Conservation (phyloP, 257 asterid genomes). For the Solanum dulcamara region DNA sequence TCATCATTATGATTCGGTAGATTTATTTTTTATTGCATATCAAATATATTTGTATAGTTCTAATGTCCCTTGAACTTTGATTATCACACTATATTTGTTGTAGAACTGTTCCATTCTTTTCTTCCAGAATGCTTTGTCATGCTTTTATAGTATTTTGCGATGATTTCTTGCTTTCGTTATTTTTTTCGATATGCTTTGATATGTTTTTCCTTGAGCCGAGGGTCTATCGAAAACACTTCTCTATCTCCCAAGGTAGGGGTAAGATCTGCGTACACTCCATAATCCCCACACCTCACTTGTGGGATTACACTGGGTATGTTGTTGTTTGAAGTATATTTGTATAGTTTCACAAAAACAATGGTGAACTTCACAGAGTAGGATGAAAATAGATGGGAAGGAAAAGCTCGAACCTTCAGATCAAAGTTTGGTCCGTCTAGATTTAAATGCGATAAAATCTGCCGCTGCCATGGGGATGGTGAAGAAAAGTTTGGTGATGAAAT, state of each 20-base stretch:
- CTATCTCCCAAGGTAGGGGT: neutral
- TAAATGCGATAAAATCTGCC: constrained; percentile 35
- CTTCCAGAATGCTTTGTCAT: neutral
- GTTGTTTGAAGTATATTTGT: neutral
- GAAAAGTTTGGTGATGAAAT: constrained; percentile 57
- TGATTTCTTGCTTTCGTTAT: neutral
- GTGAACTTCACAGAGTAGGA: neutral
- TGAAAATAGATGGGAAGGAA: neutral
- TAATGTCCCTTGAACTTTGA: neutral
- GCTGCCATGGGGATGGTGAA: constrained; percentile 83
- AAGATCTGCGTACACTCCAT: neutral
- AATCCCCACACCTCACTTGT: neutral
- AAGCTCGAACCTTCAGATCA: constrained; percentile 56
- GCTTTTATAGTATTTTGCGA: neutral
- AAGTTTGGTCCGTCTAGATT: constrained; percentile 52
- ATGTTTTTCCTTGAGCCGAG: neutral
- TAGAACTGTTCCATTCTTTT: neutral
- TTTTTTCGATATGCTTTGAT: neutral
- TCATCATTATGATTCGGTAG: neutral
- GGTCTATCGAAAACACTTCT: neutral
- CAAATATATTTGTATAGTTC: neutral
- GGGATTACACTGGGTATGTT: neutral
- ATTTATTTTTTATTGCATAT: too few relatives aligned
- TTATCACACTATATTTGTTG: neutral
- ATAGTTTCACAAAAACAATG: neutral